Conservation (phyloP, 2,329 filamentous ascomycete species). For the Curvularia hawaiiensis region DNA sequence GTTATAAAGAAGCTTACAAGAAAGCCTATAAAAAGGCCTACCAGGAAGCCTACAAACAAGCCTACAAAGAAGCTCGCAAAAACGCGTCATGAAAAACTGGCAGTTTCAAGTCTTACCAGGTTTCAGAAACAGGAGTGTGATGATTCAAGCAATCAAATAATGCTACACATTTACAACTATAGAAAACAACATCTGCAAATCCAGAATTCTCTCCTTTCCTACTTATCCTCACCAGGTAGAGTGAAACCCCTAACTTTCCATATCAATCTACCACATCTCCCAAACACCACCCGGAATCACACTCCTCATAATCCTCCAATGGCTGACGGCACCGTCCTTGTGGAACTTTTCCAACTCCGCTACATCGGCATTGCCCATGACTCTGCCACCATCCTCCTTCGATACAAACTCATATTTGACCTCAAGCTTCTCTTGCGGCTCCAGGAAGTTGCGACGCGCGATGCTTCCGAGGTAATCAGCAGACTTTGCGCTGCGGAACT, state of each 20-base stretch:
- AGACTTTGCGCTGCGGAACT: constrained; percentile 68
- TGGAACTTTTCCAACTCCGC: constrained; percentile 73
- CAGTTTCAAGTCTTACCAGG: no score
- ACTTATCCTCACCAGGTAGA: not conserved
- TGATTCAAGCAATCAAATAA: not conserved
- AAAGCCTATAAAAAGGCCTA: no score
- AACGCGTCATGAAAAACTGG: no score
- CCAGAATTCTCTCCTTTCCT: not conserved
- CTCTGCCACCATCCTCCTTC: constrained; percentile 50
- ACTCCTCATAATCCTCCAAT: constrained; percentile 90
- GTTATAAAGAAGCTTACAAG: no score
- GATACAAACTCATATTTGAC: constrained; percentile 41
- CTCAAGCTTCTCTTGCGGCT: constrained; percentile 74
- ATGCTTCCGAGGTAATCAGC: constrained; percentile 75
- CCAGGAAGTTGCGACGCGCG: constrained; percentile 70
- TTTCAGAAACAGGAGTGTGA: not conserved
- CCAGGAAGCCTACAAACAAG: no score
- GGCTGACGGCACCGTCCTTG: constrained; percentile 74
- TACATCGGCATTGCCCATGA: constrained; percentile 69
- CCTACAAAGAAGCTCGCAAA: no score
- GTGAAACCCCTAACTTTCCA: not conserved
- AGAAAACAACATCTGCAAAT: not conserved
- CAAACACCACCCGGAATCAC: constrained; percentile 80
- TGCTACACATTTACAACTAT: not conserved
- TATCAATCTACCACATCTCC: constrained; percentile 73